Conservation (phyloP, 192 early-diverging fungal species). For the Martensiomyces pterosporus region DNA sequence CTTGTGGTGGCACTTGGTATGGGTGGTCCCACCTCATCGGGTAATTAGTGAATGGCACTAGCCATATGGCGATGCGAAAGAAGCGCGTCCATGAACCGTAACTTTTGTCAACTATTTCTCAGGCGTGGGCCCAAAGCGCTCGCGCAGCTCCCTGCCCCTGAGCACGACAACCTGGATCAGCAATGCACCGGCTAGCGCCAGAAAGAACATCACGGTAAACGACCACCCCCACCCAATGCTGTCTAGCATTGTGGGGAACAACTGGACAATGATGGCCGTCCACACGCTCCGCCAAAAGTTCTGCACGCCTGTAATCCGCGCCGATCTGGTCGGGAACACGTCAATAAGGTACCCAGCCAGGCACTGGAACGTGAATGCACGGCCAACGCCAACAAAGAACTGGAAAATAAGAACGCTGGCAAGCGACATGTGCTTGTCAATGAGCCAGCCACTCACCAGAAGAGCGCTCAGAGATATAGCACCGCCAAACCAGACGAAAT, state of each 20-base stretch:
- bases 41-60: too few relatives aligned
- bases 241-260: not conserved
- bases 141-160: too few relatives aligned
- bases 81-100: too few relatives aligned
- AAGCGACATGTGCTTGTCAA: not conserved
- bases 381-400: conserved; percentile 9
- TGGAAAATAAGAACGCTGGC: conserved; percentile 1
- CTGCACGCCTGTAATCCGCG: conserved; percentile 2
- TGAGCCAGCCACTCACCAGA: conserved; percentile 14
- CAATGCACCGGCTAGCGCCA: too few relatives aligned
- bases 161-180: too few relatives aligned
- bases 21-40: too few relatives aligned
- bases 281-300: conserved; percentile 7
- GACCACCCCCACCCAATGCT: not conserved
- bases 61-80: too few relatives aligned
- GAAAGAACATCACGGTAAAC: not conserved
- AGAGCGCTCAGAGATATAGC: too few relatives aligned
- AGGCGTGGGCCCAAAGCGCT: too few relatives aligned
- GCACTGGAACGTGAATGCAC: not conserved
- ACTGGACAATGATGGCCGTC: not conserved
- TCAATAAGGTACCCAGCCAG: conserved; percentile 10
- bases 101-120: too few relatives aligned
- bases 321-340: conserved; percentile 1
- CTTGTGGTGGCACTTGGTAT: too few relatives aligned
- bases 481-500: too few relatives aligned